Percentiles rank a stretch among this genome's conserved stretches.
Conservation (phyloP, 495 filamentous ascomycete genomes). For the Trichocladium uniseriatum region DNA sequence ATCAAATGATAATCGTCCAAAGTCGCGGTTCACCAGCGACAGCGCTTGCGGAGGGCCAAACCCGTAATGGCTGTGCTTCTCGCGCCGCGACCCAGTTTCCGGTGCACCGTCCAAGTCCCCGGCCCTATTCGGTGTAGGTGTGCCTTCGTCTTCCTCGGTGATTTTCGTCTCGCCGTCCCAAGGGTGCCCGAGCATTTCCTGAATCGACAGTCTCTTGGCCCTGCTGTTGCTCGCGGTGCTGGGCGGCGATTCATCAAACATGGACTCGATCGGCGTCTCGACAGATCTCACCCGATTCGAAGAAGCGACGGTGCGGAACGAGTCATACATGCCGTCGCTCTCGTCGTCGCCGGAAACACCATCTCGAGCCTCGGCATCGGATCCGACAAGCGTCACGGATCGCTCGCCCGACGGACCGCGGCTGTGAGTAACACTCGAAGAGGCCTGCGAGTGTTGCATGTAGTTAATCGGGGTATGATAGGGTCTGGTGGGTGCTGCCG, state of each 20-base stretch:
- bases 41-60: conserved; percentile 14
- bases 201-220: conserved; percentile 50
- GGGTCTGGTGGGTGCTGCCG: conserved; percentile 18
- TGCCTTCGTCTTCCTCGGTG: conserved; percentile 56
- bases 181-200: conserved; percentile 40
- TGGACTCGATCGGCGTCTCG: conserved; percentile 62
- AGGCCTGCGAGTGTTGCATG: conserved; percentile 19
- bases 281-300: conserved; percentile 40
- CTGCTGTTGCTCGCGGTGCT: conserved; percentile 41
- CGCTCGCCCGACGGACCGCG: conserved; percentile 45
- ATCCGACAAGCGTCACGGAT: conserved; percentile 72
- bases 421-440: conserved; percentile 20
- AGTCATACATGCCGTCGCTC: conserved; percentile 86
- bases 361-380: conserved; percentile 68
- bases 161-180: conserved; percentile 47
- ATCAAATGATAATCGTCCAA: conserved; percentile 43
- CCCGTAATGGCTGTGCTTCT: conserved; percentile 12
- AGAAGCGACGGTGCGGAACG: conserved; percentile 72
- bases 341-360: conserved; percentile 74
- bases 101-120: conserved; percentile 17
- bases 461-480: conserved; percentile 20
- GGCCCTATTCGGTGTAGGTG: conserved; percentile 47
- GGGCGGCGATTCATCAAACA: conserved; percentile 73
- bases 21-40: conserved; percentile 25
- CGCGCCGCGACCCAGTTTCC: conserved; percentile 10